Evolutionary conservation across 148 eudicot species (phyloP).

Genomic region (Diospyros kaki): DNA sequence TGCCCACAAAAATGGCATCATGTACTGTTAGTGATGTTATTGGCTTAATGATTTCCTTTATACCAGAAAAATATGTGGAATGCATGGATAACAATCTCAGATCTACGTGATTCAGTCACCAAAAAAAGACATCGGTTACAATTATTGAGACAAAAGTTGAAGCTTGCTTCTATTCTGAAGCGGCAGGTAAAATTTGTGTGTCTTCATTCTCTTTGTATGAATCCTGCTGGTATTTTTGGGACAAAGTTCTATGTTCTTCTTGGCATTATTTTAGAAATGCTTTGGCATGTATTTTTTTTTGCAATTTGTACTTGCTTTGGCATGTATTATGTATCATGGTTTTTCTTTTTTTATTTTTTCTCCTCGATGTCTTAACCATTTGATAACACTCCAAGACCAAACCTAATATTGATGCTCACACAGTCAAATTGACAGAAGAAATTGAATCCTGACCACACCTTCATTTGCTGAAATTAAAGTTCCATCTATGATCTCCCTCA

Average conservation of each 20-base stretch:
- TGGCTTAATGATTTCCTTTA: constrained; percentile 16
- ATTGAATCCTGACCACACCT: too few species aligned
- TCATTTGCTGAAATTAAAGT: too few species aligned
- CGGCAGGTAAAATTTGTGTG: constrained; percentile 60
- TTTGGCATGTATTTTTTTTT: too few species aligned
- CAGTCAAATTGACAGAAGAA: too few species aligned
- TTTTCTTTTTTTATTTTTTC: too few species aligned
- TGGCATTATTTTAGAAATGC: neutral
- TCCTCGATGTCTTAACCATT: too few species aligned
- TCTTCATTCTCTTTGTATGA: constrained; percentile 9
- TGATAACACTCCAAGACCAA: too few species aligned
- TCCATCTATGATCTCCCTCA: neutral
- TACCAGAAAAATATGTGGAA: constrained; percentile 87
- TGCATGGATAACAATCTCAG: constrained; percentile 85
- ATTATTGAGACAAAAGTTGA: constrained; percentile 76
- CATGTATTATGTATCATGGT: too few species aligned
- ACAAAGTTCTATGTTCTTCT: constrained; percentile 5
- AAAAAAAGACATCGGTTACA: constrained; percentile 74
- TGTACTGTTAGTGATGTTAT: neutral
- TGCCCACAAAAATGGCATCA: neutral
- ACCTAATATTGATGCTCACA: too few species aligned
- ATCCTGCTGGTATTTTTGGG: constrained; percentile 1
- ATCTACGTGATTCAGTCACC: constrained; percentile 85
- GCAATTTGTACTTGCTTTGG: too few species aligned
- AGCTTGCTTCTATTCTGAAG: constrained; percentile 76